Base-by-base conservation (phyloP, 306 rosid species). In the Prunus dulcis region DNA sequence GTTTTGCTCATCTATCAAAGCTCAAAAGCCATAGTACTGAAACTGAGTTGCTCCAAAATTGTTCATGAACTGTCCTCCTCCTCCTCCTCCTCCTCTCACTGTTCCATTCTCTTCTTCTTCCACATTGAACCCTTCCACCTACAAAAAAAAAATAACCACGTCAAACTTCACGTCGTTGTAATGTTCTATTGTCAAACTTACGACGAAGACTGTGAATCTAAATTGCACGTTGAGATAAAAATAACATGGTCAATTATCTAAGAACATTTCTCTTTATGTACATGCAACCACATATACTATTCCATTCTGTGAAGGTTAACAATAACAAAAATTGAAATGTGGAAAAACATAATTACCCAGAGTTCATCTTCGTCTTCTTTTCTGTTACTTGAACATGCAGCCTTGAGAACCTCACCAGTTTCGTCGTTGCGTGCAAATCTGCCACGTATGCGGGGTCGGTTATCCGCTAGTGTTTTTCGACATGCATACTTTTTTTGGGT, bases 361-460 rank as follows among this genome's bases (percentile, higher is more conserved):
- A 89, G 86, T 64, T 88, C 91, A 19, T 81, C 95, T 65, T 87
- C 91, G 45, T 89, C 96, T 78, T 90, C 96, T 30, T 92, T 84
- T 84, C 90, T 72, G 67, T 79, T 63, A 9, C 22, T 55, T 12
- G 94, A 87, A 73, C 85, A 88, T 47, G 91, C 83, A 80, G 85
- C 80, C 71, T 88, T 92, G 71, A 85, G 79, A 83, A 62, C 83
- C 64, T 90, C 96, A 47, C 76, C 76, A 3, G 73, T 34, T 41
- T 95, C 98, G 13, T 95, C 97, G 73, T 95, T 95, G 75, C 98
- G 92, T 0, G 97, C 97, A 58, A 95, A 95, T 71, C 98, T 92
- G 75, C 98, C 98, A 75, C 98, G 96, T 88, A 95, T 81, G 58
- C 97, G 92, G 5, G 93, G 98, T 73, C 98, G 80, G 76, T 88